phyloP scores from a whole-genome alignment of 2,329 filamentous ascomycete species.

The Colletotrichum somersetense region DNA sequence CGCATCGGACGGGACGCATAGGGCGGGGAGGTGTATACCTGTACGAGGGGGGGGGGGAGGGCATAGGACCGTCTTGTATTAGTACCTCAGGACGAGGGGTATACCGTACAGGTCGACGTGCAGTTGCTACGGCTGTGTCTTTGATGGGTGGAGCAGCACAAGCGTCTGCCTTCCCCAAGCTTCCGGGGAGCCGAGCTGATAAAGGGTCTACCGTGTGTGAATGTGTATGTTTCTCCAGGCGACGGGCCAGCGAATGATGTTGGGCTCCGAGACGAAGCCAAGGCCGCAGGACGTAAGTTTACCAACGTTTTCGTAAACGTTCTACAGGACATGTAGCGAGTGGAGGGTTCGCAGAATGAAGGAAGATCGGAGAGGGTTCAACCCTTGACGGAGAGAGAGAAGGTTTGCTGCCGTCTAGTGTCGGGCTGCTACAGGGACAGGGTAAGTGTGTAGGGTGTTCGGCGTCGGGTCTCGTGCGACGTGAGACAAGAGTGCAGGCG shows the following conservation, averaged over 20 bases:
- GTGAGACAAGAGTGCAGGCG: constrained; percentile 30
- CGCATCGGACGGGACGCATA: constrained; percentile 29
- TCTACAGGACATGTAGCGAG: neutral
- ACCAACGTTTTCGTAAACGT: too few species aligned
- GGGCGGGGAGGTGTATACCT: constrained; percentile 13
- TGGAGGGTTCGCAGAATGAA: neutral
- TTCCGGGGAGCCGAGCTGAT: constrained; percentile 21
- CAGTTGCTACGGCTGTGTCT: constrained; percentile 26
- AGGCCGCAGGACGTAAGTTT: neutral
- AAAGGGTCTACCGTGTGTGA: neutral
- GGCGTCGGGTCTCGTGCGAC: constrained; percentile 24
- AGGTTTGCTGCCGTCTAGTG: neutral
- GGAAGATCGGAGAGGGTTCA: constrained; percentile 1
- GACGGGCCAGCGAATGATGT: constrained; percentile 25
- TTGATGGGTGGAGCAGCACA: constrained; percentile 27
- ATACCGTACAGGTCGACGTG: constrained; percentile 38
- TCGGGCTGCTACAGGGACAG: neutral
- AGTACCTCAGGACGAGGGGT: constrained; percentile 4
- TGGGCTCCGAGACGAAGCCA: constrained; percentile 9
- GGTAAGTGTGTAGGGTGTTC: neutral
- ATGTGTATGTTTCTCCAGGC: neutral
- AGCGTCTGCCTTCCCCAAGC: constrained; percentile 17
- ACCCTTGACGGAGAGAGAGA: neutral
- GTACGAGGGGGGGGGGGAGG: too few species aligned
- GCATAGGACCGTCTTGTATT: too few species aligned